Evolutionary conservation across 139 green algal genomes (phyloP), one percentile per base, ranked within the genome.

Genomic region (Chlamydomonas applanata): DNA sequence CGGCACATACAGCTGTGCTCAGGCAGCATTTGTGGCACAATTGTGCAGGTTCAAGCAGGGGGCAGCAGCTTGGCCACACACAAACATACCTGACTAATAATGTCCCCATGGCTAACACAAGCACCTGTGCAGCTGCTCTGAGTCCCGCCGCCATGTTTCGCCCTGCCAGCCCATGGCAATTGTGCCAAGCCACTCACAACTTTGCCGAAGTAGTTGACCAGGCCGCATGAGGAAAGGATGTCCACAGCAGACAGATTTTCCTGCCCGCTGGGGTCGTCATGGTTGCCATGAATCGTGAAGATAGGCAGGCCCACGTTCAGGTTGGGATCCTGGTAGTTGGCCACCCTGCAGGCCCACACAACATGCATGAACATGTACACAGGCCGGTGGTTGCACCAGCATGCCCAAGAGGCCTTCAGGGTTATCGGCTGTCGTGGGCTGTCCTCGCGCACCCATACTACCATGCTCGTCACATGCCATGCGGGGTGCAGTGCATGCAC

Each of bases 151-250:
- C 40, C 40, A 7, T 49, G 40, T 11, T 19, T 49, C 11, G 40
- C 40, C 7, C 11, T 11, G 11, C 40, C 11, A 49, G 40, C 40
- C 7, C 7, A 11, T 49, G 11, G 40, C 40, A 49, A 49, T 11
- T 11, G 11, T 49, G 40, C 40, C 11, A n/a, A n/a, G 11, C 1
- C 27, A 69, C 83, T 16, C 68, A 91, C 83, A 71, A 79, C 69
- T 81, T 99, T 99, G 33, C 96, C 96, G 88, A 98, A 99, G 89
- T 99, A 99, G 87, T 99, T 99, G 69, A 99, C 86, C 13, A 99
- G 85, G 46, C 87, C 86, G 68, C 77, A 86, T 29, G 82, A 83
- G 32, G 92, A 91, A 20, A 98, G 83, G 44, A 99, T 89, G 83
- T 98, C 95, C 33, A 99, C 90, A 0, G 96, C 93, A 29, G 89